Percentiles rank a stretch among this genome's conserved stretches.
Evolutionary conservation across 805 yeast genomes (phyloP).

Genomic region (Wickerhamiella dianesei): DNA sequence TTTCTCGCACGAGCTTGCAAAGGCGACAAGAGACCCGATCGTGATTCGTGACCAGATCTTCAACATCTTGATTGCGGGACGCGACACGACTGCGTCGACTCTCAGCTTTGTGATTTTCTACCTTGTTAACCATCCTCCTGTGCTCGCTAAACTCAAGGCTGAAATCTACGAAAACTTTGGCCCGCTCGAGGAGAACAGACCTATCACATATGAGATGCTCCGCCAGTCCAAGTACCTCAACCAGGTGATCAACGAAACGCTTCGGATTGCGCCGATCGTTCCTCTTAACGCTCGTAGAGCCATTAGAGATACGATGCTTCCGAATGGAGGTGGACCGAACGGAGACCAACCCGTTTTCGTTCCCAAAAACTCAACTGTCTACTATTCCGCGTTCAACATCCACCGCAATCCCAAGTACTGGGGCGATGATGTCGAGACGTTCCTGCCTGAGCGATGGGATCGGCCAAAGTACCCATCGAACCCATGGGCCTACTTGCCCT

Average conservation of each 20-base stretch:
- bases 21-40: slow-evolving; percentile 31
- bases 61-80: slow-evolving; percentile 34
- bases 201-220: slow-evolving; percentile 30
- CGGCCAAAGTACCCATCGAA: slow-evolving; percentile 21
- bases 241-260: slow-evolving; percentile 32
- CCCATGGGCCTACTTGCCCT: slow-evolving; percentile 35
- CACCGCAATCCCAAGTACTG: slow-evolving; percentile 29
- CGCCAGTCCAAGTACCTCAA: slow-evolving; percentile 33
- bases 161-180: slow-evolving; percentile 11
- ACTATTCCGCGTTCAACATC: slow-evolving; percentile 28
- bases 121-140: slow-evolving; percentile 30
- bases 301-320: slow-evolving; percentile 31
- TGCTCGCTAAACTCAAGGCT: slow-evolving; percentile 27
- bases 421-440: slow-evolving; percentile 31
- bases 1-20: slow-evolving; percentile 32
- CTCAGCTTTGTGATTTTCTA: slow-evolving; percentile 30
- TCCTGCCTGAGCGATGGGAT: slow-evolving; percentile 37
- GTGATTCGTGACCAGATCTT: slow-evolving; percentile 33
- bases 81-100: slow-evolving; percentile 37
- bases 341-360: slow-evolving; percentile 27
- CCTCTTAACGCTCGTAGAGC: slow-evolving; percentile 34
- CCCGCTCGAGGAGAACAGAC: slow-evolving; percentile 15
- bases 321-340: slow-evolving; percentile 38
- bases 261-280: slow-evolving; percentile 36
- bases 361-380: slow-evolving; percentile 29